These are phyloP conservation scores for Gossypium trilobum DNA, from an alignment of 441 rosid genomes.

Conservation along the genomic window DNA sequence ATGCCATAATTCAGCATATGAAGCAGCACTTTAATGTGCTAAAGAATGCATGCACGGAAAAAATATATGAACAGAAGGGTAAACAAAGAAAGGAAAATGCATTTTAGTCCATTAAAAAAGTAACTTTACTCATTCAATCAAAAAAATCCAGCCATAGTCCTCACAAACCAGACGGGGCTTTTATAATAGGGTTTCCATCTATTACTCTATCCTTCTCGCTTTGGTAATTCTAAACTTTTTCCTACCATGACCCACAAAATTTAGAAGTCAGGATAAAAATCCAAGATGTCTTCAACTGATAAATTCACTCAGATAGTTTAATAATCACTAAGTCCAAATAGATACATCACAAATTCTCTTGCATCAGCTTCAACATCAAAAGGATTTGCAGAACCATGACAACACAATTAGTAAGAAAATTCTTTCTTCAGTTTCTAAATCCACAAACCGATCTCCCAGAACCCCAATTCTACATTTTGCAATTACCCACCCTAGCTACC, in stretches of 20 bases:
- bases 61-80: background rate
- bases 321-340: background rate
- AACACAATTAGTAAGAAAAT: background rate
- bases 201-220: slow-evolving; percentile 3
- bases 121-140: background rate
- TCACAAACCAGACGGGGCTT: background rate
- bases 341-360: background rate
- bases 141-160: background rate
- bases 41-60: background rate
- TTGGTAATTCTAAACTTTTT: background rate
- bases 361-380: slow-evolving; percentile 1
- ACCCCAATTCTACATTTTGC: background rate
- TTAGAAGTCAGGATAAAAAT: background rate
- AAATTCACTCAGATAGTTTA: slow-evolving; percentile 1
- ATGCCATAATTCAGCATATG: background rate
- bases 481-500: background rate
- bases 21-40: background rate
- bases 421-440: background rate
- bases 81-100: background rate
- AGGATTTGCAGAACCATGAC: slow-evolving; percentile 2
- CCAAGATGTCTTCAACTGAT: slow-evolving; percentile 5
- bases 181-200: background rate
- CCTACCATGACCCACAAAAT: background rate
- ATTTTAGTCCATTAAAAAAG: background rate
- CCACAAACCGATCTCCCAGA: background rate